Evolutionary conservation across 495 filamentous ascomycete genomes (phyloP).

Genomic region (Xeromyces bisporus): DNA sequence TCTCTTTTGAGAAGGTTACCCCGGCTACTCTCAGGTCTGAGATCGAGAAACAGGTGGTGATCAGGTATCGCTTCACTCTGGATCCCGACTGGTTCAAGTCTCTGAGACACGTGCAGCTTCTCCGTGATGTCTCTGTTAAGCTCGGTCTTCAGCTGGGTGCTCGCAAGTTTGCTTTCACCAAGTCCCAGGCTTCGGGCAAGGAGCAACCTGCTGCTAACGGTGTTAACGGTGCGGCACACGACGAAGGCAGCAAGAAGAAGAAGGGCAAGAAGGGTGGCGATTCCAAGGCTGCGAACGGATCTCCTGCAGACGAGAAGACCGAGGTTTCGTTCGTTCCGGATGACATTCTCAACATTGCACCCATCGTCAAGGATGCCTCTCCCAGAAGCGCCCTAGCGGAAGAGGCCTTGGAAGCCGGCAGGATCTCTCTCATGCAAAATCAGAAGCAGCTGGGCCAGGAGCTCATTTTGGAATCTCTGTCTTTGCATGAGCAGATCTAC

Average conservation of each 20-base stretch:
- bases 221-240: conserved; percentile 19
- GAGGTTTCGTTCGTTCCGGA: conserved; percentile 52
- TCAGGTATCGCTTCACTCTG: conserved; percentile 63
- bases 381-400: conserved; percentile 80
- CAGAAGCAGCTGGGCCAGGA: conserved; percentile 95
- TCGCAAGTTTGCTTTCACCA: conserved; percentile 63
- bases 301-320: conserved; percentile 19
- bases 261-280: conserved; percentile 48
- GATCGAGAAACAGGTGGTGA: conserved; percentile 51
- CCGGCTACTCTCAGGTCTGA: conserved; percentile 51
- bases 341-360: conserved; percentile 81
- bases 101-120: conserved; percentile 60
- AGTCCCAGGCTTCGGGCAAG: conserved; percentile 22
- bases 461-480: conserved; percentile 83
- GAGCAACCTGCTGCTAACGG: conserved; percentile 21
- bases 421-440: conserved; percentile 83
- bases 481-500: conserved; percentile 97
- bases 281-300: conserved; percentile 35
- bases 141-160: conserved; percentile 76
- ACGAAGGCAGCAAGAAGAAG: conserved; percentile 57
- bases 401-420: conserved; percentile 87
- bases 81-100: conserved; percentile 44
- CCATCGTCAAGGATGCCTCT: conserved; percentile 83
- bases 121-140: conserved; percentile 80
- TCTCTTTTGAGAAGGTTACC: conserved; percentile 60